Evolutionary conservation across 2,329 filamentous ascomycete genomes (phyloP).

Genomic region (Plectosphaerella sp.): DNA sequence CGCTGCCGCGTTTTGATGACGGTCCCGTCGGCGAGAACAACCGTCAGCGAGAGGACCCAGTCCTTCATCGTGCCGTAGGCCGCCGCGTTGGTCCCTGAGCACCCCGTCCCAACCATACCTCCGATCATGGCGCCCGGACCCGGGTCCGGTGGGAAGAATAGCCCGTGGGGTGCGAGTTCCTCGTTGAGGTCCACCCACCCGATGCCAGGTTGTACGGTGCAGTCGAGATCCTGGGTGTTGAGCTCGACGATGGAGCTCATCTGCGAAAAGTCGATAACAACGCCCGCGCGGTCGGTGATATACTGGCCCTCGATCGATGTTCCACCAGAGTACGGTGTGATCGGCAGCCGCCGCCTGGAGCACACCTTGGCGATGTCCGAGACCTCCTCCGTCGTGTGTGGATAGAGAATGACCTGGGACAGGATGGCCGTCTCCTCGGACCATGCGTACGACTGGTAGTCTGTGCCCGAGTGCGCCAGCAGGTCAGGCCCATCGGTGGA

Average conservation of each 20-base stretch:
- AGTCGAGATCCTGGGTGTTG: constrained; percentile 64
- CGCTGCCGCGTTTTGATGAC: constrained; percentile 75
- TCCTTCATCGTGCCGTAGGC: constrained; percentile 86
- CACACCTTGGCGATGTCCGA: constrained; percentile 73
- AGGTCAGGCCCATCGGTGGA: neutral
- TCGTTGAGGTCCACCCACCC: constrained; percentile 79
- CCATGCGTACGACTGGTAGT: constrained; percentile 1
- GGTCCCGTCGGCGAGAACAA: constrained; percentile 78
- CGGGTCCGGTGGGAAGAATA: constrained; percentile 84
- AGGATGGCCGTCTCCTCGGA: neutral
- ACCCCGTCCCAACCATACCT: constrained; percentile 68
- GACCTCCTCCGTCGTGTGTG: constrained; percentile 68
- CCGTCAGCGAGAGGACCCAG: constrained; percentile 77
- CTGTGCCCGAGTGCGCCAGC: neutral
- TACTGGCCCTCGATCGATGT: constrained; percentile 78
- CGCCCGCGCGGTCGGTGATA: constrained; percentile 65
- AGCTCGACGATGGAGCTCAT: constrained; percentile 70
- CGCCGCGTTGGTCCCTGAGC: constrained; percentile 74
- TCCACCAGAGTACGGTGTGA: constrained; percentile 71
- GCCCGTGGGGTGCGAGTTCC: constrained; percentile 58
- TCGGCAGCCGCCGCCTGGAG: constrained; percentile 64
- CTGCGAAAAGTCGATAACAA: constrained; percentile 70
- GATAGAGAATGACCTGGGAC: constrained; percentile 51
- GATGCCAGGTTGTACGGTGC: constrained; percentile 67
- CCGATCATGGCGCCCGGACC: constrained; percentile 82